Base-by-base conservation (phyloP, 2,329 filamentous ascomycete genomes). In the Aureobasidium sp. region DNA sequence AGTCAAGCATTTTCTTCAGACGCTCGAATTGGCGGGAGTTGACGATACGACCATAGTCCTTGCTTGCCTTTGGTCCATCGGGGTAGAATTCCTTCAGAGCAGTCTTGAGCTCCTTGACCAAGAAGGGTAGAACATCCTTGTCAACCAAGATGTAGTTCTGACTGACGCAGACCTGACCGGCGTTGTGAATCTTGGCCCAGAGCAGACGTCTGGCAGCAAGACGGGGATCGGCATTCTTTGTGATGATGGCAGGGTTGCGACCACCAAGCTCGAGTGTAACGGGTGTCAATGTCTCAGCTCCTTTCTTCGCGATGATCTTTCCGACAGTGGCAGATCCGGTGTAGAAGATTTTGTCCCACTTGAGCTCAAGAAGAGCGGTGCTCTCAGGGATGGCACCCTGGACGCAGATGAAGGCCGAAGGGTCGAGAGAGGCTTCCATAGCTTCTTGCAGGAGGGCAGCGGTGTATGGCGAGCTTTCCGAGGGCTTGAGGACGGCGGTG, bases 311-410 rank as follows among this genome's bases (percentile, higher is more conserved):
- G 63, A 81, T 79, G 67, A 81, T 81, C 26, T 71, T 79, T 52
- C 90, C 94, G 20, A 97, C 91, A 32, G 73, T 78, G 59, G 83
- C 82, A 69, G 86, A 87, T 61, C 94, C 94, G 0, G 94, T 99
- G 79, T 96, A 99, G 80, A 94, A 92, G 71, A 99, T 95, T 83
- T 97, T 97, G 78, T 95, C 92, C 88, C 92, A 99, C 75, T 93
- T 93, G 78, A 92, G 85, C 63, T 93, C 85, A 37, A 99, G 82
- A 48, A 97, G 78, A 13, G 86, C 86, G 50, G 89, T 90, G 4
- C 89, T 92, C 79, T 96, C 91, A 4, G 87, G 81, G 24, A 96
- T 77, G 32, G 80, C 86, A 64, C 94, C 94, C 73, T 97, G 94
- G 67, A 97, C 80, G 63, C 91, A 84, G 39, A 80, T 78, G 76